Base-by-base conservation (phyloP, 768 basidiomycete species). In the Suillus clintonianus region DNA sequence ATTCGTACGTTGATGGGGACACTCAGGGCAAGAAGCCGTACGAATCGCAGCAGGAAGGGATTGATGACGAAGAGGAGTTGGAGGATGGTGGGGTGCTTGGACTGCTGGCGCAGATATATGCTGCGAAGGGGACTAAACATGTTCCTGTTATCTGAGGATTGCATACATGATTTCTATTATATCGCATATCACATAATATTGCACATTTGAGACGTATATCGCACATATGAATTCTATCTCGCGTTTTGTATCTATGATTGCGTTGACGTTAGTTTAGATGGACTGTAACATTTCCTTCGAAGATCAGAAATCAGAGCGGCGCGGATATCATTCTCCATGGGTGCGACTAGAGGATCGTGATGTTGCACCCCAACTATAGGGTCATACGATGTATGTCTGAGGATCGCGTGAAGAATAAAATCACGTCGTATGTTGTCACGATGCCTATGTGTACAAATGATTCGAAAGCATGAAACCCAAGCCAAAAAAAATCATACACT, bases 41-140 rank as follows among this genome's bases (percentile, higher is more conserved):
- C 59, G 71, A 78, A 48, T 73, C 75, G 57, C 78, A 82, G 54
- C 84, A 83, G 57, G 81, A 81, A 15, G 85, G 84, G 17, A 71
- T 71, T 17, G 82, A 89, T 51, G 87, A 87, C 13, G 91, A 89
- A 5, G 89, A 89, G 30, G 81, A 77, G 22, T 70, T 91, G 65
- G 86, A 86, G 70, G 93, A 95, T 75, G 92, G 86, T 0, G 95
- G 95, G 19, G 89, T 97, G 66, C 77, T 97, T 65, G 93, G 92
- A 24, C 71, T 97, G 66, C 73, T 97, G 69, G 90, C 92, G 48
- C 90, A 96, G 80, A 95, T 97, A 58, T 94, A 96, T 75, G 87
- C 84, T 53, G 80, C 84, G 68, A 81, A 79, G 65, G 85, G 66
- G 1, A 64, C 86, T 54, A 83, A 81, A 62, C 81, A 82, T 61